Percentiles rank a stretch among this genome's conserved stretches.
Conservation (phyloP, 2,329 filamentous ascomycete genomes). For the Myriosclerotinia curreyana region DNA sequence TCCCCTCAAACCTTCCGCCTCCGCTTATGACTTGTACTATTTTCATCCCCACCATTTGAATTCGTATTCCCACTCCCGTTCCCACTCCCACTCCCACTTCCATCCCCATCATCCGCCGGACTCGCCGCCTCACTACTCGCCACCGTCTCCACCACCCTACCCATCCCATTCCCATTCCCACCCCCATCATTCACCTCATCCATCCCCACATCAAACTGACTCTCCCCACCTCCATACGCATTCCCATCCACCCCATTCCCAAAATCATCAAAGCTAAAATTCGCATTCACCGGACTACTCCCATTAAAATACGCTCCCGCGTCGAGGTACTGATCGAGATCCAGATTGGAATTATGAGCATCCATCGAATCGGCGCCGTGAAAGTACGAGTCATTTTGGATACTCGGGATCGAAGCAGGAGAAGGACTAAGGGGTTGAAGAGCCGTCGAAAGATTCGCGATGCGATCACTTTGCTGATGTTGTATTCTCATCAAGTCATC, state of each 20-base stretch:
- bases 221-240: constrained; percentile 23
- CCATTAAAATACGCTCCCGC: constrained; percentile 42
- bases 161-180: neutral
- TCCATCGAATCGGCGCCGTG: constrained; percentile 39
- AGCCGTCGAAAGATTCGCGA: constrained; percentile 70
- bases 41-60: constrained; percentile 6
- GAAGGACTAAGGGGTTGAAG: constrained; percentile 78
- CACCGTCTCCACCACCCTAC: constrained; percentile 28
- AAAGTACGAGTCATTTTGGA: constrained; percentile 46
- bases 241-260: constrained; percentile 20
- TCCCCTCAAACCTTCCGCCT: constrained; percentile 30
- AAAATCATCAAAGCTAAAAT: constrained; percentile 30
- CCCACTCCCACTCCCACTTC: constrained; percentile 3
- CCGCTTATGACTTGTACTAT: constrained; percentile 29
- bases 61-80: constrained; percentile 21
- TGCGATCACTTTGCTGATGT: constrained; percentile 71
- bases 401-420: constrained; percentile 73
- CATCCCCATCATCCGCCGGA: constrained; percentile 26
- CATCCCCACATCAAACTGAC: constrained; percentile 30
- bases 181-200: constrained; percentile 22
- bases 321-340: constrained; percentile 52
- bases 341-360: constrained; percentile 41
- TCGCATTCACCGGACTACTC: constrained; percentile 30
- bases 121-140: constrained; percentile 30
- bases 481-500: constrained; percentile 77